phyloP scores from a whole-genome alignment of 2,329 filamentous ascomycete genomes.

The Ophiostoma tasmaniense region DNA sequence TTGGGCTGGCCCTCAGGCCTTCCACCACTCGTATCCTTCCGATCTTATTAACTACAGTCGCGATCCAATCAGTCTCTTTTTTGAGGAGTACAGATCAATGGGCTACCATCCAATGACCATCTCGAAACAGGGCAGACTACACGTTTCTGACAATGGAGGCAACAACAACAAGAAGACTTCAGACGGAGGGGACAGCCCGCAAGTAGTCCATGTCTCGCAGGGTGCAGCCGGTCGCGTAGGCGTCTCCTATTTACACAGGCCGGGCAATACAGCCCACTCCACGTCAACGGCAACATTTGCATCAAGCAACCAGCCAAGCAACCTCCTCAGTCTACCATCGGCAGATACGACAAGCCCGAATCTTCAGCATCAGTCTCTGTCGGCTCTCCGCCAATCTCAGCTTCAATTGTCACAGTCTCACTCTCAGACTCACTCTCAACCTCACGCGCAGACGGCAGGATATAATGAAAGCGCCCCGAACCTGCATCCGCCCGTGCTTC shows the following conservation, averaged over 20 bases:
- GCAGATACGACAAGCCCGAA: neutral
- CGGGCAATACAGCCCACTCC: neutral
- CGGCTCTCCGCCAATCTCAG: neutral
- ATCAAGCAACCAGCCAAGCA: neutral
- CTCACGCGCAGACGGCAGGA: neutral
- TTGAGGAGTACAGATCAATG: neutral
- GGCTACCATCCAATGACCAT: too few species aligned
- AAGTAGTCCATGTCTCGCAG: neutral
- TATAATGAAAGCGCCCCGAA: neutral
- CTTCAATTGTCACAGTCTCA: neutral
- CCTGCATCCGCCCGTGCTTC: neutral
- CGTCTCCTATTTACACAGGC: neutral
- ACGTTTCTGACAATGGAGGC: neutral
- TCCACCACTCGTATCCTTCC: slow-evolving; percentile 20
- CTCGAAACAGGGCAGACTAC: neutral
- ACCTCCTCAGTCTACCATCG: neutral
- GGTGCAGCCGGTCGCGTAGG: neutral
- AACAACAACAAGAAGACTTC: neutral
- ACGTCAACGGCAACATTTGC: neutral
- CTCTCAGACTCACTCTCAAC: neutral
- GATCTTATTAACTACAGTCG: slow-evolving; percentile 1
- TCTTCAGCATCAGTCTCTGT: neutral
- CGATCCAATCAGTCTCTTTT: slow-evolving; percentile 22
- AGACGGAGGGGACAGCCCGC: neutral
- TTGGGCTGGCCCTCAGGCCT: slow-evolving; percentile 11